Evolutionary conservation across 495 filamentous ascomycete species (phyloP).

Genomic region (Clavariopsis aquatica): DNA sequence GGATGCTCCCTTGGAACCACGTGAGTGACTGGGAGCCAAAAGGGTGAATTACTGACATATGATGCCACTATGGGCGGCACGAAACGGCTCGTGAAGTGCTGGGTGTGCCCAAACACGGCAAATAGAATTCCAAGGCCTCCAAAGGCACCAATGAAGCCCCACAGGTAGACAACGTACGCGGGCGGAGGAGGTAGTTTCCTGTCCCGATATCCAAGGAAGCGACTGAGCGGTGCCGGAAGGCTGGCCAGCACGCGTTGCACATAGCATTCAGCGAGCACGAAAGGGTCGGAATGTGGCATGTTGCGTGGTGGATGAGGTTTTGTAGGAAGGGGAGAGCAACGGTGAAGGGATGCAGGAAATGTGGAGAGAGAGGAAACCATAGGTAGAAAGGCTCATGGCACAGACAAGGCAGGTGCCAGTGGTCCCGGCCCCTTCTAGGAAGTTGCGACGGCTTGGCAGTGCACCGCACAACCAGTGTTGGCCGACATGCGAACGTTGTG

Average conservation of each 20-base stretch:
- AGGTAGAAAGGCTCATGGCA: no score
- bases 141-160: conserved; percentile 24
- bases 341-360: not conserved
- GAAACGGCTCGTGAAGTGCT: conserved; percentile 9
- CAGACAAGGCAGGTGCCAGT: no score
- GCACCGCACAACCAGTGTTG: no score
- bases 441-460: no score
- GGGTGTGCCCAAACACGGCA: conserved; percentile 19
- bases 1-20: conserved; percentile 15
- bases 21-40: not conserved
- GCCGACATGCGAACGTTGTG: no score
- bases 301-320: not conserved
- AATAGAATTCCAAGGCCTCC: conserved; percentile 12
- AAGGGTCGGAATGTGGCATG: conserved; percentile 4
- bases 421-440: no score
- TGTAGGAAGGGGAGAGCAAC: not conserved
- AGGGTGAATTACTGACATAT: conserved; percentile 4
- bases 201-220: conserved; percentile 17
- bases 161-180: conserved; percentile 3
- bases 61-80: conserved; percentile 21
- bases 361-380: not conserved
- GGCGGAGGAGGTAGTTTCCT: conserved; percentile 5
- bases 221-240: conserved; percentile 13
- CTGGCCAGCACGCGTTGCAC: conserved; percentile 2
- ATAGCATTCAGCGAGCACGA: conserved; percentile 5